phyloP scores from a whole-genome alignment of 78 protist genomes.

The Thecamonas trahens region DNA sequence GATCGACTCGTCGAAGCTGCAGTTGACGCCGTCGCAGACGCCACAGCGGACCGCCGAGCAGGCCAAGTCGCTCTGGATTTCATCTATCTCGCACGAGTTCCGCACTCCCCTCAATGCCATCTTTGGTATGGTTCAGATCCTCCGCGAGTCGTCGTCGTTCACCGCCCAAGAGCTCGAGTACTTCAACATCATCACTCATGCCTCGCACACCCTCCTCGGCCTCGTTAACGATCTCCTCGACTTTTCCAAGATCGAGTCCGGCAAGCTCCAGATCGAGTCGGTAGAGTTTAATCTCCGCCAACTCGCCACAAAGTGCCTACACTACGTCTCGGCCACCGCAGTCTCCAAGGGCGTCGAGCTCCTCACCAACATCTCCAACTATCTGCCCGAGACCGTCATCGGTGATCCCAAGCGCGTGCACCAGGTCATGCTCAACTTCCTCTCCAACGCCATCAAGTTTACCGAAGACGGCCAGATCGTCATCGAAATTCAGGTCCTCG shows the following conservation, averaged over 20 bases:
- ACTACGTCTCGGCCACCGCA: too few relatives aligned
- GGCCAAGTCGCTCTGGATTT: constrained; percentile 18
- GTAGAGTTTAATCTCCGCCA: too few relatives aligned
- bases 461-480: not conserved
- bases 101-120: constrained; percentile 39
- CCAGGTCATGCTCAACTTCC: constrained; percentile 24
- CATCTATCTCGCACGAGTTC: constrained; percentile 35
- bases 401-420: constrained; percentile 24
- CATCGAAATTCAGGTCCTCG: not conserved
- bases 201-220: too few relatives aligned
- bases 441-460: constrained; percentile 30
- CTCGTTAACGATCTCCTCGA: too few relatives aligned
- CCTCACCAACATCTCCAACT: constrained; percentile 5
- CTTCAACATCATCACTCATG: too few relatives aligned
- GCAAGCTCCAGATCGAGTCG: not conserved
- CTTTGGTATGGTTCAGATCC: constrained; percentile 13
- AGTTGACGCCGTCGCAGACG: too few relatives aligned
- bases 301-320: too few relatives aligned
- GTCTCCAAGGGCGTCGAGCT: constrained; percentile 8
- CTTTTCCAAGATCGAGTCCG: not conserved
- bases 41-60: too few relatives aligned
- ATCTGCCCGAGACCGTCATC: constrained; percentile 18
- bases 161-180: not conserved
- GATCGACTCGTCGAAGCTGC: too few relatives aligned
- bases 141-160: not conserved